These are phyloP conservation scores for Phytopythium mirpurense DNA, from an alignment of 352 stramenopile species.

Conservation along the genomic window DNA sequence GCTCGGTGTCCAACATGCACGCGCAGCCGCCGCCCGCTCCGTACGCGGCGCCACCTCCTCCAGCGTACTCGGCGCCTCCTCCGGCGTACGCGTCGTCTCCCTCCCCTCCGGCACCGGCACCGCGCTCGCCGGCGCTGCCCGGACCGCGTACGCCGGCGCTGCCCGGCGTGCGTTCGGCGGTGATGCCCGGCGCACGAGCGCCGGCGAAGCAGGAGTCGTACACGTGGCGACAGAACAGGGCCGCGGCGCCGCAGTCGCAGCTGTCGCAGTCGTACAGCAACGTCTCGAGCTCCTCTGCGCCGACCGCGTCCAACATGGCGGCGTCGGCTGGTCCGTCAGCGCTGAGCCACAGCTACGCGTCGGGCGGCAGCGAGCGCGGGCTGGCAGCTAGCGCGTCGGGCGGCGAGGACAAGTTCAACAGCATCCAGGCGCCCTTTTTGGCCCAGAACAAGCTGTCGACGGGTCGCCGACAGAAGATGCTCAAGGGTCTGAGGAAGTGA, in stretches of 20 bases:
- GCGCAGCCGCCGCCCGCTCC: slow-evolving; percentile 10
- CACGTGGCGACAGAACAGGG: slow-evolving; percentile 55
- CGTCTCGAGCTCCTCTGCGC: slow-evolving; percentile 17
- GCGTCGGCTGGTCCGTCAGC: slow-evolving; percentile 35
- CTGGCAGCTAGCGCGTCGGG: slow-evolving; percentile 23
- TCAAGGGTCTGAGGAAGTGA: slow-evolving; percentile 88
- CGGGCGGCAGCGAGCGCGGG: slow-evolving; percentile 32
- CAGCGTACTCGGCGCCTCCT: neutral
- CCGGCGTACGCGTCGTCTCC: neutral
- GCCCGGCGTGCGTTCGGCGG: slow-evolving; percentile 1
- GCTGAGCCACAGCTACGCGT: slow-evolving; percentile 58
- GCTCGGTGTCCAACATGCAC: slow-evolving; percentile 16
- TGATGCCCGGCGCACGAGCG: slow-evolving; percentile 20
- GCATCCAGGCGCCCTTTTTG: slow-evolving; percentile 82
- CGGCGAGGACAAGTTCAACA: slow-evolving; percentile 84
- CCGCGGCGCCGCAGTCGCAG: slow-evolving; percentile 19
- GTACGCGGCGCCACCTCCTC: slow-evolving; percentile 2
- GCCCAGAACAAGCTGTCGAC: slow-evolving; percentile 85
- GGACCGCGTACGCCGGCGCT: slow-evolving; percentile 10
- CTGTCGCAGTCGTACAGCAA: slow-evolving; percentile 35
- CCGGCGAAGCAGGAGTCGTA: slow-evolving; percentile 53
- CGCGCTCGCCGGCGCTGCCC: slow-evolving; percentile 15
- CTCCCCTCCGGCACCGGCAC: slow-evolving; percentile 13
- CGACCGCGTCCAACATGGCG: slow-evolving; percentile 15
- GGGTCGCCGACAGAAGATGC: slow-evolving; percentile 81